Evolutionary conservation across 805 yeast genomes (phyloP).

Genomic region (Candida schatavii): DNA sequence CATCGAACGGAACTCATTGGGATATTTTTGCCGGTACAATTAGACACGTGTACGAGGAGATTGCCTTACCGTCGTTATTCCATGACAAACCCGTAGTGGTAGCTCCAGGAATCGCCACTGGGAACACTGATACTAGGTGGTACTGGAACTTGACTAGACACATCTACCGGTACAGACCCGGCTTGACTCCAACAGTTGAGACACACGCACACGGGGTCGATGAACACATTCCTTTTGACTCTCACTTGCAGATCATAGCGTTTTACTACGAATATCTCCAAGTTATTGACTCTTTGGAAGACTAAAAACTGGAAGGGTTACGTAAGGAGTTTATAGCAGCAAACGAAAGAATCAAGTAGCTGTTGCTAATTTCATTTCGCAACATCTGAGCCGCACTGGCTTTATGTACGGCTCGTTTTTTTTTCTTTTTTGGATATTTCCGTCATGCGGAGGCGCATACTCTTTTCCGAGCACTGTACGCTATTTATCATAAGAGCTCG

Average conservation of each 20-base stretch:
- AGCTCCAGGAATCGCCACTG: conserved; percentile 57
- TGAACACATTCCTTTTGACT: conserved; percentile 50
- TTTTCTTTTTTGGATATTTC: too few relatives aligned
- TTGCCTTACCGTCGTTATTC: conserved; percentile 19
- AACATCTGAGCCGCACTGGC: too few relatives aligned
- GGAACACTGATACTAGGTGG: conserved; percentile 62
- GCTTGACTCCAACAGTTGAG: conserved; percentile 28
- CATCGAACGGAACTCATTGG: conserved; percentile 36
- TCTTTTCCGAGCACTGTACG: too few relatives aligned
- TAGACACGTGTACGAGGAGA: conserved; percentile 39
- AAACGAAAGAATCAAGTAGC: too few relatives aligned
- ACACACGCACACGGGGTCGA: conserved; percentile 56
- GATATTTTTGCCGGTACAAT: conserved; percentile 35
- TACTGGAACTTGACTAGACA: conserved; percentile 58
- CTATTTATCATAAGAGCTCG: too few relatives aligned
- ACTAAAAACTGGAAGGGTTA: too few relatives aligned
- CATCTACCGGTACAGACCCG: conserved; percentile 57
- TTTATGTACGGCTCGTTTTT: too few relatives aligned
- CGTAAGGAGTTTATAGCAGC: too few relatives aligned
- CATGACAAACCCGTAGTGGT: conserved; percentile 28
- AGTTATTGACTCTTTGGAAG: conserved; percentile 24
- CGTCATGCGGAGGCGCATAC: too few relatives aligned
- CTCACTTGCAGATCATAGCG: conserved; percentile 55
- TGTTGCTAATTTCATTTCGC: too few relatives aligned
- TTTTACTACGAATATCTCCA: conserved; percentile 49